Evolutionary conservation across 2,329 filamentous ascomycete species (phyloP).

Genomic region (Colletotrichum falcatum): DNA sequence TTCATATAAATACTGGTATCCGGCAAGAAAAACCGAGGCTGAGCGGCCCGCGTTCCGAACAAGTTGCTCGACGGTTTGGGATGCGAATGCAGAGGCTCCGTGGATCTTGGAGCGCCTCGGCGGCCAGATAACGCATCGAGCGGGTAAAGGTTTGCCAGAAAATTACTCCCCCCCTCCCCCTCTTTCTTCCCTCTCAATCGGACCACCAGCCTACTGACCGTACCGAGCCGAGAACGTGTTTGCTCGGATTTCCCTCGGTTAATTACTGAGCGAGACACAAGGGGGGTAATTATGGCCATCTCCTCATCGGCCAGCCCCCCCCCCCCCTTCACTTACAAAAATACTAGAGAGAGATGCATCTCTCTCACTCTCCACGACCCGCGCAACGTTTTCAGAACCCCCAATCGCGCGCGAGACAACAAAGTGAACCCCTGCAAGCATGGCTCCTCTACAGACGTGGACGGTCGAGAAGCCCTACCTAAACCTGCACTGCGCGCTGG

Average conservation of each 20-base stretch:
- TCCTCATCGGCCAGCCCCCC: constrained; percentile 20
- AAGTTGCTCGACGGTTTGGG: constrained; percentile 23
- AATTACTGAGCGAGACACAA: constrained; percentile 18
- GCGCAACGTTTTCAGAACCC: not conserved
- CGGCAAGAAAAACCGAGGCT: constrained; percentile 16
- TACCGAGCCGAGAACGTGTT: constrained; percentile 18
- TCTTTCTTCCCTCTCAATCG: not conserved
- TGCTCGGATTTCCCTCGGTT: constrained; percentile 36
- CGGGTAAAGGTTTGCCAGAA: not conserved
- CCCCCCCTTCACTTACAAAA: constrained; percentile 2
- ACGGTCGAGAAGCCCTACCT: constrained; percentile 67
- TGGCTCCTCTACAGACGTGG: constrained; percentile 62
- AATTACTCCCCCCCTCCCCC: not conserved
- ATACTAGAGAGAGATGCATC: not conserved
- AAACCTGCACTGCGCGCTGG: constrained; percentile 73
- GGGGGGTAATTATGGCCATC: constrained; percentile 10
- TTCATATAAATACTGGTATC: not conserved
- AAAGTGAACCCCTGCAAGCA: constrained; percentile 34
- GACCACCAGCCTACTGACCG: not conserved
- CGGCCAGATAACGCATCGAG: constrained; percentile 5
- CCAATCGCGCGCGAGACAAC: not conserved
- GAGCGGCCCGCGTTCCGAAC: constrained; percentile 32
- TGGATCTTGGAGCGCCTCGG: not conserved
- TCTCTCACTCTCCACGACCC: not conserved
- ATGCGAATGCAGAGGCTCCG: constrained; percentile 24